These are phyloP conservation scores for Debaryomyces udenii DNA, from an alignment of 1,139 yeast species.

Conservation along the genomic window DNA sequence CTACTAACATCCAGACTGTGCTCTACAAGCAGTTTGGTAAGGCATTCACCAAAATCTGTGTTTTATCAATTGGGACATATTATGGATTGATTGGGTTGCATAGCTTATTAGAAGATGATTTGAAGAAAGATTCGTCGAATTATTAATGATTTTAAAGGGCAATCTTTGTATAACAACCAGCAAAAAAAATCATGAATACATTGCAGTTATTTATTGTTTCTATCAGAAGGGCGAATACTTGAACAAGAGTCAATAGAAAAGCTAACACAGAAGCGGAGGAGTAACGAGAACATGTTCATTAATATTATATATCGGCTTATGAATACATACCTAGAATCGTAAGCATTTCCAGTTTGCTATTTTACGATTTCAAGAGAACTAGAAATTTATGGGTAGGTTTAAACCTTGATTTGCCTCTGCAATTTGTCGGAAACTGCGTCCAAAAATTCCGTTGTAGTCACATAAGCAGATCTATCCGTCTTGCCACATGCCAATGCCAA, in stretches of 20 bases:
- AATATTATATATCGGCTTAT: conserved; percentile 5
- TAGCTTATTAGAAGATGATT: conserved; percentile 11
- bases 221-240: too few relatives aligned
- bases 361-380: conserved; percentile 8
- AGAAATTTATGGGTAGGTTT: conserved; percentile 4
- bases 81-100: conserved; percentile 15
- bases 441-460: conserved; percentile 75
- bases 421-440: conserved; percentile 66
- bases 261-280: too few relatives aligned
- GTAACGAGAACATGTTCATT: conserved; percentile 6
- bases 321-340: conserved; percentile 1
- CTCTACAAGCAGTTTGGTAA: conserved; percentile 23
- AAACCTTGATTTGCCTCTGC: conserved; percentile 20
- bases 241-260: too few relatives aligned
- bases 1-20: conserved; percentile 16
- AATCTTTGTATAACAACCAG: too few relatives aligned
- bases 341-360: conserved; percentile 15
- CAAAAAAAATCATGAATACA: too few relatives aligned
- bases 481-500: conserved; percentile 75
- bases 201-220: too few relatives aligned
- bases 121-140: conserved; percentile 4
- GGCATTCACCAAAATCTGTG: conserved; percentile 23
- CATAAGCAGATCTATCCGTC: conserved; percentile 65
- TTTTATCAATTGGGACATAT: conserved; percentile 23
- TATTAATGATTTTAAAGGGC: too few relatives aligned